phyloP scores from a whole-genome alignment of 139 green algal species.

The Monoraphidium neglectum region DNA sequence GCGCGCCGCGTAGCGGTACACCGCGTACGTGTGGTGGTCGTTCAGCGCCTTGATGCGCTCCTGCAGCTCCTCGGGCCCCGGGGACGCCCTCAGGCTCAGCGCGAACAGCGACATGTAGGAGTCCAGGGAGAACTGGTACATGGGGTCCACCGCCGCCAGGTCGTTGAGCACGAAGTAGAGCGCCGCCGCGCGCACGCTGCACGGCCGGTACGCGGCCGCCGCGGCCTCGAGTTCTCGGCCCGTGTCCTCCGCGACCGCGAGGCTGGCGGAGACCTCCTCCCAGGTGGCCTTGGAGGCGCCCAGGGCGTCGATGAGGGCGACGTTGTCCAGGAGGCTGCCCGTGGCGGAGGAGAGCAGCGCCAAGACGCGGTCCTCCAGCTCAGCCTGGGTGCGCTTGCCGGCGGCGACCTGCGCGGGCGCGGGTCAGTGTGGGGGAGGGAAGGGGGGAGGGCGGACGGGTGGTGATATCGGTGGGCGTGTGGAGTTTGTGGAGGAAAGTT shows the following conservation, averaged over 20 bases:
- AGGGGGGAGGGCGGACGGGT: too few species aligned
- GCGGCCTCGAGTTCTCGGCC: conserved; percentile 79
- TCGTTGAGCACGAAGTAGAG: conserved; percentile 93
- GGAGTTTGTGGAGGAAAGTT: too few species aligned
- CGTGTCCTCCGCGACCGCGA: conserved; percentile 70
- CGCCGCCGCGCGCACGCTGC: conserved; percentile 77
- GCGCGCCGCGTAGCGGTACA: conserved; percentile 81
- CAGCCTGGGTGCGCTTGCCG: conserved; percentile 76
- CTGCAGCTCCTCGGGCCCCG: conserved; percentile 51
- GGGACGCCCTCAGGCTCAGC: conserved; percentile 55
- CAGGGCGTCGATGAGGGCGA: conserved; percentile 86
- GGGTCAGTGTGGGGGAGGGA: too few species aligned
- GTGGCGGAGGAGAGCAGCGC: conserved; percentile 64
- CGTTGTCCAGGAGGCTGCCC: conserved; percentile 92
- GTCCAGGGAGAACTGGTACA: conserved; percentile 93
- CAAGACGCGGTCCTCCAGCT: conserved; percentile 91
- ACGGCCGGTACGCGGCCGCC: conserved; percentile 77
- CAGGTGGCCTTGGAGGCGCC: conserved; percentile 90
- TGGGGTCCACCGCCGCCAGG: conserved; percentile 79
- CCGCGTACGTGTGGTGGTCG: conserved; percentile 85
- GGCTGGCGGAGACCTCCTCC: conserved; percentile 82
- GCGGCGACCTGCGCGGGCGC: conserved; percentile 47
- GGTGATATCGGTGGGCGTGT: too few species aligned
- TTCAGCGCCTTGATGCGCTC: conserved; percentile 85
- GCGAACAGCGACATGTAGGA: conserved; percentile 85